Evolutionary conservation across 176 grass and related monocot species (phyloP), one percentile per base, ranked within the genome.

Genomic region (Zizania latifolia): DNA sequence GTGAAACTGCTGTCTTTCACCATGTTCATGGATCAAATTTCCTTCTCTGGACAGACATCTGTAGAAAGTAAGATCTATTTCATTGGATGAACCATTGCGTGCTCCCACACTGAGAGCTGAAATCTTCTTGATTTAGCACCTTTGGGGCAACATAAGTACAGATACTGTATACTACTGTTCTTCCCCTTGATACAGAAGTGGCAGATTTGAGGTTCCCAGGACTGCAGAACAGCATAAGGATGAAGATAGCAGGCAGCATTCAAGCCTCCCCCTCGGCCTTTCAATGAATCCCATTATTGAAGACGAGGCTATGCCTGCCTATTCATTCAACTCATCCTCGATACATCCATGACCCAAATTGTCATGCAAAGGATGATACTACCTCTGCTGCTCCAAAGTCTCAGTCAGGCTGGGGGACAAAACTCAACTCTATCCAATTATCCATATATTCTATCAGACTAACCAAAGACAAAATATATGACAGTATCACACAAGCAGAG

Each of bases 301-400:
- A 78, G 35, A 67, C 24, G 14, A 22, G 29, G 36, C 17, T 58
- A 58, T 31, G 39, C 11, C 24, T 68, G 48, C 35, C 35, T 79
- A 6, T 32, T 68, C 76, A 68, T 79, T 79, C 35, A 79, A 43
- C 46, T 68, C 62, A 12, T 1, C 76, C 22, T 78, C 23, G 4
- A 56, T 22, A 3, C 11, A 0, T 33, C 4, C 28, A 53, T 53
- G 48, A 53, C 19, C 48, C 17, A 53, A 3, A 53, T 53, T n/a
- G n/a, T 53, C 48, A 53, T 53, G 6, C 19, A 53, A 53, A 51
- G 46, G 46, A 53, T 53, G 48, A 53, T 0, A 28, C 21, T 43
- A 63, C 41, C 43, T 65, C 43, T 63, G n/a, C 3, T 51, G 26
- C 27, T 27, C 59, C 44, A 27, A 35, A 28, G 17, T 8, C 1